Conservation (phyloP, 148 eudicot species). For the Amaranthus hypochondriacus region DNA sequence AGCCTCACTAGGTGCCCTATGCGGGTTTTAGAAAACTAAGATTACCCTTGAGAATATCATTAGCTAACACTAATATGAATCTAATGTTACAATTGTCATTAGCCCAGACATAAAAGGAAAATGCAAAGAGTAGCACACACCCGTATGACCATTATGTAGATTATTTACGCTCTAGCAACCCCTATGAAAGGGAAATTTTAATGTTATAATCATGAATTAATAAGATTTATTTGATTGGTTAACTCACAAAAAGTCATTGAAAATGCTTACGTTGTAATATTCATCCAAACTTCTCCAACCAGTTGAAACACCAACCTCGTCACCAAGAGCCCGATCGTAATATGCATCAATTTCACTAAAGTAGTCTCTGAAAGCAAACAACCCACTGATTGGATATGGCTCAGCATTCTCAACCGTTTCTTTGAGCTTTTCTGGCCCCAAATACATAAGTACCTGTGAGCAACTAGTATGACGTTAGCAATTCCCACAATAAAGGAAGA, state of each 20-base stretch:
- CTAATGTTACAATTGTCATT: no score
- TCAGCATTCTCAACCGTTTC: conserved; percentile 75
- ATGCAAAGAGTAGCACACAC: background rate
- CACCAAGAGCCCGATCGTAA: conserved; percentile 66
- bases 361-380: conserved; percentile 66
- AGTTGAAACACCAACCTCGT: conserved; percentile 76
- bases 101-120: background rate
- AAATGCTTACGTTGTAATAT: conserved; percentile 66
- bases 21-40: no score
- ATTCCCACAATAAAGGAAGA: background rate
- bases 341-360: conserved; percentile 72
- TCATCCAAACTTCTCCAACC: conserved; percentile 78
- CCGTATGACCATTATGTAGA: background rate
- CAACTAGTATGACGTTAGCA: conserved; percentile 16
- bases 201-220: background rate
- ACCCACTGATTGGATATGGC: conserved; percentile 75
- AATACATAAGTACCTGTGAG: conserved; percentile 64
- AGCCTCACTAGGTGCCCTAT: no score
- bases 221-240: background rate
- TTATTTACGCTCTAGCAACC: background rate
- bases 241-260: background rate
- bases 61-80: no score
- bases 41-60: no score
- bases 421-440: conserved; percentile 64
- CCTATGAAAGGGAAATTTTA: background rate